Evolutionary conservation across 176 grass and related monocot species (phyloP).

Genomic region (Oryza longistaminata): DNA sequence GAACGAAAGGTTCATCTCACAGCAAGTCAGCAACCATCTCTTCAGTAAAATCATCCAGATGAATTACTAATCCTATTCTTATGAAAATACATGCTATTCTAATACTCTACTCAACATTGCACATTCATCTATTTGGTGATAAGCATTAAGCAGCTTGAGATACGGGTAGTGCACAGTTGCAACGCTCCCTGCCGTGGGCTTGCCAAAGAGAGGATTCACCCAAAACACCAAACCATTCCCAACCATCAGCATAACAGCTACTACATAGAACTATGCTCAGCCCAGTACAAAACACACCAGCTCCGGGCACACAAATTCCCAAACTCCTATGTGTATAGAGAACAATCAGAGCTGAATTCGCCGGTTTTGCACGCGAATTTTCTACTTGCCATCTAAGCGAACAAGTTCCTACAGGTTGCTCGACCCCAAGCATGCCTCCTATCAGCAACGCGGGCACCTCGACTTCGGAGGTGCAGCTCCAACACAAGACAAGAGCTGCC

Average conservation of each 20-base stretch:
- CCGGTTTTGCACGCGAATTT: neutral
- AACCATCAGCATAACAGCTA: neutral
- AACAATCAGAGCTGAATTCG: conserved; percentile 14
- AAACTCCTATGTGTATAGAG: neutral
- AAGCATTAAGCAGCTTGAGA: neutral
- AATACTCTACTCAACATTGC: neutral
- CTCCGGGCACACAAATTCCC: neutral
- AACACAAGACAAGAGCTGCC: neutral
- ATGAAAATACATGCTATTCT: neutral
- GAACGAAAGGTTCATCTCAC: neutral
- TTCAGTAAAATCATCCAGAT: neutral
- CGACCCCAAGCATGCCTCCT: neutral
- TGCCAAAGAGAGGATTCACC: neutral
- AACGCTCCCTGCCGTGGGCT: neutral
- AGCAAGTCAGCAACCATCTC: neutral
- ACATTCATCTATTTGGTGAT: neutral
- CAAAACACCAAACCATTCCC: conserved; percentile 7
- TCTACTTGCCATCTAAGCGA: conserved; percentile 6
- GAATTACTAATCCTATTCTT: neutral
- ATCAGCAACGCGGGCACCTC: conserved; percentile 9
- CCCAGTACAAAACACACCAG: neutral
- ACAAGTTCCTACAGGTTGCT: neutral
- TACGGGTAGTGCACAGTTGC: neutral
- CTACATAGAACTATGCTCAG: conserved; percentile 16
- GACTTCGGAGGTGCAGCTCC: neutral